Percentiles rank a stretch among this genome's conserved stretches.
These are phyloP conservation scores for Saccharomyces uvarum DNA, from an alignment of 1,139 yeast genomes.

Conservation along the genomic window DNA sequence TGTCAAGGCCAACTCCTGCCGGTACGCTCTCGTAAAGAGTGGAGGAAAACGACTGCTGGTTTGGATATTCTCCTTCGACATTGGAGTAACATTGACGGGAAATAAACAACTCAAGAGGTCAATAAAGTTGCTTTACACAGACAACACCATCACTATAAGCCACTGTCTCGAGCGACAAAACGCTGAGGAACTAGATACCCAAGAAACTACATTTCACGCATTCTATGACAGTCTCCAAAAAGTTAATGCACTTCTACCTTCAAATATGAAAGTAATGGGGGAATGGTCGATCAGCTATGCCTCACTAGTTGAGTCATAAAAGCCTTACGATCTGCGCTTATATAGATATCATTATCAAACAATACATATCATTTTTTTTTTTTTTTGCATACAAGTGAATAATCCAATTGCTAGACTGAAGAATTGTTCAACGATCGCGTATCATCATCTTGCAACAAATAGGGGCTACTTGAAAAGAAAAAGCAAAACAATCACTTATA, in stretches of 20 bases:
- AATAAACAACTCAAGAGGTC: constrained; percentile 9
- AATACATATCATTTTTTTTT: not conserved
- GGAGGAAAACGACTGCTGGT: constrained; percentile 9
- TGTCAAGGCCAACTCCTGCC: constrained; percentile 19
- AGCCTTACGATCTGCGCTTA: not conserved
- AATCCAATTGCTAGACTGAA: not conserved
- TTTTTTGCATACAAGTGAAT: not conserved
- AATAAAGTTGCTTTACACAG: constrained; percentile 15
- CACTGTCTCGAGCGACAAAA: not conserved
- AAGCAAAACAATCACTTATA: constrained; percentile 2
- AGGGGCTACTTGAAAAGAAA: not conserved
- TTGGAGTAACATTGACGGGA: constrained; percentile 9
- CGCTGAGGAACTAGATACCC: not conserved
- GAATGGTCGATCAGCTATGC: not conserved
- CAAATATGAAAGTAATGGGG: not conserved
- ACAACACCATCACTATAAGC: constrained; percentile 4
- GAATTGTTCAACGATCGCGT: not conserved
- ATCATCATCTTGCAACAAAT: not conserved
- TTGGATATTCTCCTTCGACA: constrained; percentile 27
- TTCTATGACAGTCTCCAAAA: not conserved
- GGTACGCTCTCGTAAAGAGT: constrained; percentile 17
- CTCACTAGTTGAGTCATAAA: not conserved
- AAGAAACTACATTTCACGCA: not conserved
- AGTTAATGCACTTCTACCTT: not conserved
- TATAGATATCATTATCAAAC: not conserved